Evolutionary conservation across 164 flowering plant genomes (phyloP), one percentile per base, ranked within the genome.

Genomic region (Nymphaea thermarum): DNA sequence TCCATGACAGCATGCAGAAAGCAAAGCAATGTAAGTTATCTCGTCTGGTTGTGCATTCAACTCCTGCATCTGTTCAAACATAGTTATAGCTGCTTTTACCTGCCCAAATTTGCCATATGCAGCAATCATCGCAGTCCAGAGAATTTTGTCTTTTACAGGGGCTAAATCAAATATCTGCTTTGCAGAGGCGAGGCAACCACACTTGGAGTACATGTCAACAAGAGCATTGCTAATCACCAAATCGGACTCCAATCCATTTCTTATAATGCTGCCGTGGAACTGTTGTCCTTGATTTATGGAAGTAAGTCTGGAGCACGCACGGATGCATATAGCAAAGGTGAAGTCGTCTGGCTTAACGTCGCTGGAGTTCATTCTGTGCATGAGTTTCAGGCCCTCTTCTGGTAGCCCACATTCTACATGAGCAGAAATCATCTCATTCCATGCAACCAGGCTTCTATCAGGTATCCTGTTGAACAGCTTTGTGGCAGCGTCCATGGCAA

Each of bases 1-100:
- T 62, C 71, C 78, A 63, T 75, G 77, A 59, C 77, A 71, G 62
- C 77, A 75, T 64, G 74, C 69, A 3, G 70, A 75, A 11, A 71
- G 53, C 16, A 75, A 65, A 8, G 66, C 68, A 43, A 75, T 12
- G 8, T 65, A 75, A 44, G 77, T 75, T 43, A 75, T 43, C 51
- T 43, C 74, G 68, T 75, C 77, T 16, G 74, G 72, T 65, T 66
- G 68, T 14, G 68, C 51, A 42, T 66, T 60, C 41, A 44, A 63
- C n/a, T 44, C 64, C 41, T 44, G 62, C 77, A 75, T 75, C 65
- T 63, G 55, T 17, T 75, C 75, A 69, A 72, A 75, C 78, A 71
- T 65, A 3, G 16, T 6, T 10, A 75, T 43, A 18, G 65, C 69
- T 53, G 68, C 74, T 18, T 62, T 42, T n/a, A 71, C 63, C 47